Evolutionary conservation across 2,329 filamentous ascomycete genomes (phyloP).

Genomic region (Alternaria solani): DNA sequence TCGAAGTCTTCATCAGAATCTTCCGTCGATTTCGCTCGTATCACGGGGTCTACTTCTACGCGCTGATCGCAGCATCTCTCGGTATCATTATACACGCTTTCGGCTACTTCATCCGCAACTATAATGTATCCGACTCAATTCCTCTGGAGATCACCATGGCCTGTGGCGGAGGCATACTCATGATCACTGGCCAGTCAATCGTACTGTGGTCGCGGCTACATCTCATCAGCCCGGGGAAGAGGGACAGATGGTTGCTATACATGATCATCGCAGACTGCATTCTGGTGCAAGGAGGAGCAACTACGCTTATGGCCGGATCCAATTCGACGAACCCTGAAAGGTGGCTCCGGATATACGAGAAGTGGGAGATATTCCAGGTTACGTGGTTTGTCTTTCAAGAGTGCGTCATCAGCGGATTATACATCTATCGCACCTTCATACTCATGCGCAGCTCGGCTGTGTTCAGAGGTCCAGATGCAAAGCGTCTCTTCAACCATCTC

Average conservation of each 20-base stretch:
- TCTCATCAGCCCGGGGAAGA: constrained; percentile 20
- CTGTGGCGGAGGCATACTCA: constrained; percentile 62
- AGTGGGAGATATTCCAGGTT: constrained; percentile 53
- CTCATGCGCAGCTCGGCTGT: constrained; percentile 37
- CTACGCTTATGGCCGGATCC: constrained; percentile 61
- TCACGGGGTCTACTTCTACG: constrained; percentile 26
- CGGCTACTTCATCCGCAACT: constrained; percentile 24
- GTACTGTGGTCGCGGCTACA: constrained; percentile 65
- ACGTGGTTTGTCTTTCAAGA: constrained; percentile 52
- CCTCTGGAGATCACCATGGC: constrained; percentile 52
- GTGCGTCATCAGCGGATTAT: constrained; percentile 50
- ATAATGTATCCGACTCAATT: constrained; percentile 11
- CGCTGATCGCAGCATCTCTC: constrained; percentile 19
- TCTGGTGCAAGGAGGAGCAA: constrained; percentile 59
- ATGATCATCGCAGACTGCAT: constrained; percentile 60
- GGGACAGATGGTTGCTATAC: constrained; percentile 53
- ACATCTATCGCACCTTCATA: constrained; percentile 61
- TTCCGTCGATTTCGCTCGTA: constrained; percentile 22
- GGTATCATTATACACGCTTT: constrained; percentile 24
- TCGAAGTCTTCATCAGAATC: constrained; percentile 28
- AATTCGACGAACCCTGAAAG: constrained; percentile 37
- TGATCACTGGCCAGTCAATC: constrained; percentile 68
- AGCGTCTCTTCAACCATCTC: constrained; percentile 41
- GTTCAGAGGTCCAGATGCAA: constrained; percentile 13
- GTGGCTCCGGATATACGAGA: constrained; percentile 19